Base-by-base conservation (phyloP, 345 rosid genomes). In the Firmiana major region DNA sequence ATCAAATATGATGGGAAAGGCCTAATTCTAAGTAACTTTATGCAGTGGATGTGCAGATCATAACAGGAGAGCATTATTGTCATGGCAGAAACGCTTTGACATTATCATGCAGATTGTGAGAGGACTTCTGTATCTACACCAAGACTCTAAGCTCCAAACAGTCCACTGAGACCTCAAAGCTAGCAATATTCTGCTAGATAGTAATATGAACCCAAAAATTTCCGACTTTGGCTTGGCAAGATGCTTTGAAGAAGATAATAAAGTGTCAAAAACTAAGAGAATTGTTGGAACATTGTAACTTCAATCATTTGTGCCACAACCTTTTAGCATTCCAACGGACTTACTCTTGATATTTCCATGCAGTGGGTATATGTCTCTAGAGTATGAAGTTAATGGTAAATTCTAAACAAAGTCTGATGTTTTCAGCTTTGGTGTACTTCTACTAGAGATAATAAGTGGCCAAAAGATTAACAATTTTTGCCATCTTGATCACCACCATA, bases 61-160 rank as follows among this genome's bases (percentile, higher is more conserved):
- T 10, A 16, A 40, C 28, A 65, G 49, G 16, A 65, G 0, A 65
- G 9, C 5, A 3, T 40, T 65, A 42, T 40, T 42, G 17, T 4
- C 28, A n/a, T 65, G 71, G 71, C 31, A 1, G 28, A 38, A 65
- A 28, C 51, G 51, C 28, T 65, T 42, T 19, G 31, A 65, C 51
- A 40, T 65, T 65, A 21, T 42, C 15, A 65, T 40, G 15, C 28
- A 65, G 28, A 65, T 65, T n/a, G 49, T 42, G 71, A 65, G 70
- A 40, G 71, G 28, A 65, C 49, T 40, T 40, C 10, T 65, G 8
- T 65, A 65, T 42, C 51, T n/a, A 10, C 49, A 65, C 71, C 49
- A n/a, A 65, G 71, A 65, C 16, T 65, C 71, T n/a, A n/a, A 65
- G 51, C 71, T 65, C 6, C 71, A 65, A 8, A n/a, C 40, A 5